A percentile compares a stretch with the other conserved stretches of the same genome.
Evolutionary conservation across 2,329 filamentous ascomycete species (phyloP).

Genomic region (Fusarium torreyae): DNA sequence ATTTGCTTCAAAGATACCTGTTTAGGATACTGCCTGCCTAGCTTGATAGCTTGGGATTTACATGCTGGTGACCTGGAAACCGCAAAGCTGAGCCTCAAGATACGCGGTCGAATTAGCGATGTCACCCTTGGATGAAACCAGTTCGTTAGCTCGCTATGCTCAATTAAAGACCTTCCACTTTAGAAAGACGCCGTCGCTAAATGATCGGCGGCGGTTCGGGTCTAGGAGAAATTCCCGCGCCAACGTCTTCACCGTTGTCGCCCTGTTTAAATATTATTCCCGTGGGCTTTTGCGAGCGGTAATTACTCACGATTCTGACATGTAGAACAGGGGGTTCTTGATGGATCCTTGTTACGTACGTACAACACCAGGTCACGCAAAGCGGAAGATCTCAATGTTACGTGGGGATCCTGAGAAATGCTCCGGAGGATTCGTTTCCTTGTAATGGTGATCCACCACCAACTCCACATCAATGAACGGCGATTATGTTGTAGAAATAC

Average conservation of each 20-base stretch:
- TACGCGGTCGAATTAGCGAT: neutral
- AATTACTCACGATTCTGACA: neutral
- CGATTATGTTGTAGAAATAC: neutral
- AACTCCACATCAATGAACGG: constrained; percentile 5
- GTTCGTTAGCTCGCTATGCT: neutral
- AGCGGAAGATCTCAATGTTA: constrained; percentile 30
- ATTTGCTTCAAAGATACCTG: too few relatives aligned
- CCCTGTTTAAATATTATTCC: neutral
- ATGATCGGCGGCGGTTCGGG: constrained; percentile 3
- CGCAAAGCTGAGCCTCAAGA: neutral
- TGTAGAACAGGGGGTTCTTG: too few relatives aligned
- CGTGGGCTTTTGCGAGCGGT: neutral
- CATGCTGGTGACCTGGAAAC: neutral
- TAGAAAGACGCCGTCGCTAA: neutral
- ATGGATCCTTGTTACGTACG: constrained; percentile 2
- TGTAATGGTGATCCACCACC: neutral
- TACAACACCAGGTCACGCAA: neutral
- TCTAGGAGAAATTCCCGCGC: neutral
- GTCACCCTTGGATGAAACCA: neutral
- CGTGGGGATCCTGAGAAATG: constrained; percentile 22
- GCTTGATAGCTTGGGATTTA: too few relatives aligned
- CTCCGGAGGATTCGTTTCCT: constrained; percentile 1
- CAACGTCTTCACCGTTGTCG: neutral
- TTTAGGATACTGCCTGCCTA: too few relatives aligned
- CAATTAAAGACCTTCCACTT: neutral